These are phyloP conservation scores for Apium graveolens DNA, from an alignment of 129 eudicot genomes.

Conservation along the genomic window DNA sequence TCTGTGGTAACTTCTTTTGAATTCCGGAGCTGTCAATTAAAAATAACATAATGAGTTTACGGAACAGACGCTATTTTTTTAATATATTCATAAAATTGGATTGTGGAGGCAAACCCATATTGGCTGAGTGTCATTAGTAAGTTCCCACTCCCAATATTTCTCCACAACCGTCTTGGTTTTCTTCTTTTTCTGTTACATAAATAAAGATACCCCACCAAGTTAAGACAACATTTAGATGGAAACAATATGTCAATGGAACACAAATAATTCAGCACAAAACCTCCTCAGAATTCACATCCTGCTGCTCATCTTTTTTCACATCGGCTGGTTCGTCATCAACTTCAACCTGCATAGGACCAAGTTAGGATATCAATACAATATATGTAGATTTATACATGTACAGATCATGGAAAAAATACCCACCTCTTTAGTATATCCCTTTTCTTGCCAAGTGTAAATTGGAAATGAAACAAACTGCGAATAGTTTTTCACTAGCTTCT, in stretches of 20 bases:
- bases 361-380: neutral
- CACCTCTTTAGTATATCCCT: constrained; percentile 90
- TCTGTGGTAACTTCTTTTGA: constrained; percentile 81
- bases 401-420: neutral
- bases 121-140: constrained; percentile 90
- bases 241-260: neutral
- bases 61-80: neutral
- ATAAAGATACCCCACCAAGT: neutral
- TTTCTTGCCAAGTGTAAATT: constrained; percentile 96
- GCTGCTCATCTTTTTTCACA: constrained; percentile 49
- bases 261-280: neutral
- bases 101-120: constrained; percentile 64
- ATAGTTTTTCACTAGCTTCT: constrained; percentile 86
- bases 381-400: neutral
- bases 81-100: neutral
- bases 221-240: neutral
- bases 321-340: constrained; percentile 96
- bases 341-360: constrained; percentile 49
- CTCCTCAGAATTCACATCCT: constrained; percentile 50
- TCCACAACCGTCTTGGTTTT: constrained; percentile 92
- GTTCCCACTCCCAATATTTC: constrained; percentile 98
- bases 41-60: constrained; percentile 4
- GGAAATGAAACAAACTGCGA: constrained; percentile 95
- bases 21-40: constrained; percentile 66
- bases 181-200: constrained; percentile 67